Evolutionary conservation across 1,284 basidiomycete species (phyloP).

Genomic region (Rhodotorula sp.): DNA sequence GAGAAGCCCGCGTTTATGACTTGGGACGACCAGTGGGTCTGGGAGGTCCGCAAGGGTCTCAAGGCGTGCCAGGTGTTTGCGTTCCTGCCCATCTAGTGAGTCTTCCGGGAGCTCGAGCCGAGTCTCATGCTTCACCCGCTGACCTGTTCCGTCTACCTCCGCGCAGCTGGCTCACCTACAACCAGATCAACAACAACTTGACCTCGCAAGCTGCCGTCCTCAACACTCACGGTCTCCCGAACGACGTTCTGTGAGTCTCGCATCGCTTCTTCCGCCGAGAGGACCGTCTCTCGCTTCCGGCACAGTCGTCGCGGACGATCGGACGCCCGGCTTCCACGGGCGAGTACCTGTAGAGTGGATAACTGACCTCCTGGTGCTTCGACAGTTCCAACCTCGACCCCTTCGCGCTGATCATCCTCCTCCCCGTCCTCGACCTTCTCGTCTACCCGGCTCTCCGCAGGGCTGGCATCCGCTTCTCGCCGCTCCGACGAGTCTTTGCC

Average conservation of each 20-base stretch:
- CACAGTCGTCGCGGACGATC: too few relatives aligned
- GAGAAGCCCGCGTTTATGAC: slow-evolving; percentile 51
- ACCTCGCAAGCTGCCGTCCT: slow-evolving; percentile 37
- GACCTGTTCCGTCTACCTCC: too few relatives aligned
- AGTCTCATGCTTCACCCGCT: background rate
- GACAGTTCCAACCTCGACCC: slow-evolving; percentile 48
- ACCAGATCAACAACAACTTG: slow-evolving; percentile 38
- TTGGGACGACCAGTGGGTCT: slow-evolving; percentile 67
- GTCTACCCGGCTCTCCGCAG: slow-evolving; percentile 73
- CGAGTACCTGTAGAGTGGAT: too few relatives aligned
- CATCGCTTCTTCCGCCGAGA: too few relatives aligned
- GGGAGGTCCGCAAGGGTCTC: slow-evolving; percentile 75
- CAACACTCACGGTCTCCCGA: slow-evolving; percentile 47
- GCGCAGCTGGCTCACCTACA: slow-evolving; percentile 64
- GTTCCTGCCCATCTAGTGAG: slow-evolving; percentile 58
- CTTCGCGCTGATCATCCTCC: slow-evolving; percentile 40
- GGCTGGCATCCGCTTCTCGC: slow-evolving; percentile 64
- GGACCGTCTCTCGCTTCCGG: too few relatives aligned
- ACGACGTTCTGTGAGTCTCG: slow-evolving; percentile 45
- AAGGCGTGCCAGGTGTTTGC: slow-evolving; percentile 80
- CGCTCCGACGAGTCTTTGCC: slow-evolving; percentile 68
- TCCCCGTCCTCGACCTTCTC: slow-evolving; percentile 48
- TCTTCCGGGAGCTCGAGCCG: background rate
- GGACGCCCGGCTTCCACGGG: too few relatives aligned
- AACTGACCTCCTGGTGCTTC: too few relatives aligned